These are phyloP conservation scores for Acanthochlamys bracteata DNA, from an alignment of 106 monocot genomes.

Conservation along the genomic window DNA sequence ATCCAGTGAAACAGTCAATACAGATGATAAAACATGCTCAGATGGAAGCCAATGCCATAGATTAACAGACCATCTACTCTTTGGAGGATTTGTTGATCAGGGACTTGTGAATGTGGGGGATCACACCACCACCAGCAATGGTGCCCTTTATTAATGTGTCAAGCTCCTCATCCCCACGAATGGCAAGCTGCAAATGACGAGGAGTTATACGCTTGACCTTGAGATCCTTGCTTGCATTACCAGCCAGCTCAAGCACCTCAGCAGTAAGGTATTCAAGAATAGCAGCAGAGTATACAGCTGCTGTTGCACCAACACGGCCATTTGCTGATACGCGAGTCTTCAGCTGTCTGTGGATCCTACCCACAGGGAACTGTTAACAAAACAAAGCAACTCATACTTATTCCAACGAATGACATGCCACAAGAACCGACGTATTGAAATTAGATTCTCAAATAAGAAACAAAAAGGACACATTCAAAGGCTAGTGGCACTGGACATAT, in stretches of 20 bases:
- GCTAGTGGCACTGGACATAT: too few species aligned
- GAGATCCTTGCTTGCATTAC: constrained; percentile 30
- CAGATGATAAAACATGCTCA: too few species aligned
- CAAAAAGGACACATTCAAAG: not conserved
- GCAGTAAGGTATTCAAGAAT: constrained; percentile 15
- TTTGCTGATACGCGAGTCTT: constrained; percentile 18
- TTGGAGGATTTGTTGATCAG: constrained; percentile 27
- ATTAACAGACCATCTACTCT: constrained; percentile 1
- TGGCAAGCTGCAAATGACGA: constrained; percentile 23
- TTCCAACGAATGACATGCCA: not conserved
- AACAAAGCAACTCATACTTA: not conserved
- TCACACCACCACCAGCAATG: constrained; percentile 27
- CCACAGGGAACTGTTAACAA: constrained; percentile 18
- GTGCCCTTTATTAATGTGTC: constrained; percentile 29
- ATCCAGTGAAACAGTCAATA: too few species aligned
- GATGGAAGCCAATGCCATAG: not conserved
- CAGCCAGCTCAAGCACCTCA: constrained; percentile 22
- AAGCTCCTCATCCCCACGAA: constrained; percentile 26
- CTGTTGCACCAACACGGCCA: constrained; percentile 22
- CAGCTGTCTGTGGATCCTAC: constrained; percentile 18
- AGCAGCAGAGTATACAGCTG: constrained; percentile 23
- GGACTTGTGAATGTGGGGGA: constrained; percentile 25
- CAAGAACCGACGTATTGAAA: not conserved
- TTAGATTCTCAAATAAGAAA: not conserved
- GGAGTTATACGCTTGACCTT: constrained; percentile 28